A percentile compares a stretch with the other conserved stretches of the same genome.
Conservation (phyloP, 1,284 basidiomycete genomes). For the Wallemia hederae region DNA sequence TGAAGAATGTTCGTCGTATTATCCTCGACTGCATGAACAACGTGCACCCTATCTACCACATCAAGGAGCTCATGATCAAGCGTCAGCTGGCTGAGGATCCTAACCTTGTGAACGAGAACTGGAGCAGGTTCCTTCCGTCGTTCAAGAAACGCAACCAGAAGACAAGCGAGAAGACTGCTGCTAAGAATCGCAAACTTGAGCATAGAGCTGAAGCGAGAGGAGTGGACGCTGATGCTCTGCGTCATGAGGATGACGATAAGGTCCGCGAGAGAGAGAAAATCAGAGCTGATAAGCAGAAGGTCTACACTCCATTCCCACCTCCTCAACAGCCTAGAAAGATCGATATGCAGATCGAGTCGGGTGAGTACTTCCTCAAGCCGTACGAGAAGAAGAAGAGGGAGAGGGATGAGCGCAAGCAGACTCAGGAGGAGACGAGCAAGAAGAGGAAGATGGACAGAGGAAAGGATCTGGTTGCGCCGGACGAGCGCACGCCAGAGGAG, state of each 20-base stretch:
- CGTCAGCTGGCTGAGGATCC: constrained; percentile 95
- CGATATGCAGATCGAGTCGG: constrained; percentile 77
- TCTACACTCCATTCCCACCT: constrained; percentile 98
- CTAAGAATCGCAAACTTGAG: constrained; percentile 36
- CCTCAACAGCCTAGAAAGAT: constrained; percentile 77
- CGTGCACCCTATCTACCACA: constrained; percentile 95
- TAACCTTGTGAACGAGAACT: constrained; percentile 70
- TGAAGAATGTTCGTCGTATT: constrained; percentile 86
- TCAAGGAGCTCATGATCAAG: constrained; percentile 98
- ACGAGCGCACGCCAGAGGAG: constrained; percentile 19
- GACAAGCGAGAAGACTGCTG: constrained; percentile 65
- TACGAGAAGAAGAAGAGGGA: constrained; percentile 43
- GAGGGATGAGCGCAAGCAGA: constrained; percentile 32
- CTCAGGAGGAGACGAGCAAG: constrained; percentile 36
- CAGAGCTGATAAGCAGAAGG: constrained; percentile 23
- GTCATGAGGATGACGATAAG: constrained; percentile 3
- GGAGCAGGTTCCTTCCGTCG: constrained; percentile 91
- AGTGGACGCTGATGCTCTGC: neutral
- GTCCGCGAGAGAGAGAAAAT: constrained; percentile 27
- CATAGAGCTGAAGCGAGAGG: constrained; percentile 3
- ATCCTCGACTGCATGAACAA: constrained; percentile 98
- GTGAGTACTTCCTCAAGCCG: constrained; percentile 90
- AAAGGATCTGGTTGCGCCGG: constrained; percentile 54
- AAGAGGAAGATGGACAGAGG: constrained; percentile 33
- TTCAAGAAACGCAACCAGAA: constrained; percentile 80